These are phyloP conservation scores for Jatropha curcas DNA, from an alignment of 345 rosid species.

Conservation along the genomic window DNA sequence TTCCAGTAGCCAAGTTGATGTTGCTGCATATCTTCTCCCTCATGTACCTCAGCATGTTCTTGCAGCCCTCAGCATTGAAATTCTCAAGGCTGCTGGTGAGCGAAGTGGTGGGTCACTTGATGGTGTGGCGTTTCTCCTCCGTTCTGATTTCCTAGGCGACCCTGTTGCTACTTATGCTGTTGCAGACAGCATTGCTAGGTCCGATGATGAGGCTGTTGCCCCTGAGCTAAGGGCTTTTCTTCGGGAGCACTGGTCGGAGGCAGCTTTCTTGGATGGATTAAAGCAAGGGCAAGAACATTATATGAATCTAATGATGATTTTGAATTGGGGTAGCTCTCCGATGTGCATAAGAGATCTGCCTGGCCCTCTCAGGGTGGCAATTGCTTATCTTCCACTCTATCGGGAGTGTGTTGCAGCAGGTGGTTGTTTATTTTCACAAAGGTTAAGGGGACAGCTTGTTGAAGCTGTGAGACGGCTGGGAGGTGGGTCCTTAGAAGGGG, in stretches of 20 bases:
- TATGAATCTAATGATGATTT: slow-evolving; percentile 62
- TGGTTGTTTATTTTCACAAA: slow-evolving; percentile 68
- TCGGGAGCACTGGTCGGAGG: slow-evolving; percentile 86
- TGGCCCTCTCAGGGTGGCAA: slow-evolving; percentile 70
- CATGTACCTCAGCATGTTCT: slow-evolving; percentile 86
- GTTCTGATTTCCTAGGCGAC: slow-evolving; percentile 80
- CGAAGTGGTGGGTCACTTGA: slow-evolving; percentile 85
- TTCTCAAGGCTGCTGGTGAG: slow-evolving; percentile 95
- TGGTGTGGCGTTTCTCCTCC: slow-evolving; percentile 90
- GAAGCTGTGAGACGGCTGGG: slow-evolving; percentile 78
- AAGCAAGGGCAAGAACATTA: slow-evolving; percentile 69
- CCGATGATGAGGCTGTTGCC: slow-evolving; percentile 75
- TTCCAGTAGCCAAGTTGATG: slow-evolving; percentile 82
- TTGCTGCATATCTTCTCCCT: slow-evolving; percentile 87
- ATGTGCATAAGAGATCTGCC: slow-evolving; percentile 73
- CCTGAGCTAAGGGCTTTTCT: slow-evolving; percentile 72
- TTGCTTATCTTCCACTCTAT: slow-evolving; percentile 78
- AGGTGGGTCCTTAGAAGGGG: slow-evolving; percentile 49
- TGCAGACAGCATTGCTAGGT: slow-evolving; percentile 86
- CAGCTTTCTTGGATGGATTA: slow-evolving; percentile 72
- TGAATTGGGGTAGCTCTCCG: slow-evolving; percentile 73
- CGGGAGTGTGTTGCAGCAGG: slow-evolving; percentile 68
- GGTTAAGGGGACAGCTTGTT: slow-evolving; percentile 78
- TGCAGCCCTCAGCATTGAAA: slow-evolving; percentile 87
- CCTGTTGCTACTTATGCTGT: slow-evolving; percentile 79